Percentiles rank a stretch among this genome's conserved stretches.
Conservation (phyloP, 176 grass and related monocot species). For the Pontederia crassipes region DNA sequence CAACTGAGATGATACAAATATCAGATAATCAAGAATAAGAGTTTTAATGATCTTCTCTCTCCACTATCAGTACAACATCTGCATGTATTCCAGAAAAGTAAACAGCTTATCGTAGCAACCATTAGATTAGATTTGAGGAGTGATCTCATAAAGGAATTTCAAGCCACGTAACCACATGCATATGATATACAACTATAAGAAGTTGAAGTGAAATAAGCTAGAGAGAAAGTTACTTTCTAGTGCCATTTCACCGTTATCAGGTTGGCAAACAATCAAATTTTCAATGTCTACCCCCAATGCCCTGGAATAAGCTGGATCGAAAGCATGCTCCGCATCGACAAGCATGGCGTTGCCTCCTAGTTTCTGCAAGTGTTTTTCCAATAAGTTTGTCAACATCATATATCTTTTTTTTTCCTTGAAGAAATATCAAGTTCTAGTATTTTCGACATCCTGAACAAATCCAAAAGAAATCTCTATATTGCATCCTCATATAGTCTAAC, state of each 20-base stretch:
- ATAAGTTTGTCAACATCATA: background rate
- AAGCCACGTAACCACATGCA: too few relatives aligned
- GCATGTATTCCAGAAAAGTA: too few relatives aligned
- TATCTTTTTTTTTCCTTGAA: background rate
- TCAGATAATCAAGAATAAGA: constrained; percentile 10
- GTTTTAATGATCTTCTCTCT: too few relatives aligned
- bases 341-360: constrained; percentile 97
- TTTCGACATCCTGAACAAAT: background rate
- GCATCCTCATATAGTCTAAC: constrained; percentile 1
- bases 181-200: too few relatives aligned
- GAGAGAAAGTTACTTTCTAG: constrained; percentile 72
- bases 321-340: constrained; percentile 97
- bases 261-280: constrained; percentile 97
- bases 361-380: constrained; percentile 40
- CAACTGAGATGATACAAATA: constrained; percentile 60
- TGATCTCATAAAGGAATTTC: background rate
- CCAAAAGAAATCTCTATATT: background rate
- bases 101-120: too few relatives aligned
- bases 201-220: background rate
- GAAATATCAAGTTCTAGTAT: background rate
- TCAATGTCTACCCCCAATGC: constrained; percentile 92
- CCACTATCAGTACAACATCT: too few relatives aligned
- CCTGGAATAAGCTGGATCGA: constrained; percentile 96
- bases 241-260: constrained; percentile 96
- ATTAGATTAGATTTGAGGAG: constrained; percentile 3